phyloP scores from a whole-genome alignment of 306 rosid genomes.

The Malus asiatica region DNA sequence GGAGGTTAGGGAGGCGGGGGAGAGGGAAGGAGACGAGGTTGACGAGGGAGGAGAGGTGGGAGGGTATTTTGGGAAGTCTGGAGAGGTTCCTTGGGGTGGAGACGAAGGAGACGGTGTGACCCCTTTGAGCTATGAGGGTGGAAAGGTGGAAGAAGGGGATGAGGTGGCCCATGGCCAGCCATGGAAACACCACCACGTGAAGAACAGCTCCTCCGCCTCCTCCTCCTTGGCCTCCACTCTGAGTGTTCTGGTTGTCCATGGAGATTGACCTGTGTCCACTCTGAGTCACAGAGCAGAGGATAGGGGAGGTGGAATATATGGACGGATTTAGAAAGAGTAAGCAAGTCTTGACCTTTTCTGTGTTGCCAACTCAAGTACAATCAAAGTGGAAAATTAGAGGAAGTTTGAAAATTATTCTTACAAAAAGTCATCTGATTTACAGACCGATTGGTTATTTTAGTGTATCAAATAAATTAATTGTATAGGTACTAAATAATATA shows the following conservation, averaged over 20 bases:
- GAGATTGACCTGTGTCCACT: background rate
- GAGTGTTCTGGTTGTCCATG: background rate
- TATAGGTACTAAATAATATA: too few species aligned
- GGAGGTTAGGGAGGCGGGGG: slow-evolving; percentile 24
- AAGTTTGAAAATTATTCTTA: too few species aligned
- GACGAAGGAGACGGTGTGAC: slow-evolving; percentile 28
- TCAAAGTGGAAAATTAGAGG: too few species aligned
- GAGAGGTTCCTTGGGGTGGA: slow-evolving; percentile 32
- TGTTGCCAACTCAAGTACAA: too few species aligned
- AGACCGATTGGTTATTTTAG: too few species aligned
- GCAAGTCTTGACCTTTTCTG: too few species aligned
- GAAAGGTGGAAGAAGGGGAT: slow-evolving; percentile 41
- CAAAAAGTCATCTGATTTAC: too few species aligned
- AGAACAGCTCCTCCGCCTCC: background rate
- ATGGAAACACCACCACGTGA: slow-evolving; percentile 38
- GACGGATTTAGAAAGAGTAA: too few species aligned
- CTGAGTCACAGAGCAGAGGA: too few species aligned
- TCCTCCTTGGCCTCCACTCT: background rate
- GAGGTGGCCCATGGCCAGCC: slow-evolving; percentile 49
- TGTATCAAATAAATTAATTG: too few species aligned
- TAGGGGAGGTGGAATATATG: too few species aligned
- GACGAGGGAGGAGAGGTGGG: slow-evolving; percentile 25
- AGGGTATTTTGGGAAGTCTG: slow-evolving; percentile 30
- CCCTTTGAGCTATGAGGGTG: slow-evolving; percentile 28
- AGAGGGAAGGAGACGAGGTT: slow-evolving; percentile 22